Base-by-base conservation (phyloP, 2,329 filamentous ascomycete species). In the Aureobasidium sp. region DNA sequence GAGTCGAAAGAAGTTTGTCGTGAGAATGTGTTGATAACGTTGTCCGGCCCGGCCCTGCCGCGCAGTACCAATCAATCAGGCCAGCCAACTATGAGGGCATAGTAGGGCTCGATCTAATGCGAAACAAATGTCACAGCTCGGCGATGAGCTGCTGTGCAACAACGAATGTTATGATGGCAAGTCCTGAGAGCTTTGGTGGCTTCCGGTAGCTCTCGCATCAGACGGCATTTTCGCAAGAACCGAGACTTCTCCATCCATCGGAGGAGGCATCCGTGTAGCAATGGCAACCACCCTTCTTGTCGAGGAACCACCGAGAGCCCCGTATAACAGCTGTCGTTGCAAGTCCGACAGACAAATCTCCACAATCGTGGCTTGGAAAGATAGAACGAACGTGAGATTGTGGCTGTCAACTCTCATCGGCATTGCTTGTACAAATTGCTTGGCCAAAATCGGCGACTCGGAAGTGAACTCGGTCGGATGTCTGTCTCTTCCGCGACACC, bases 391-490 rank as follows among this genome's bases (percentile, higher is more conserved):
- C 31, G 8, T 56, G 31, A 33, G 31, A 33, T 33, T 33, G 9
- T 22, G 5, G 22, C 12, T 39, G 39, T 22, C 37, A 15, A n/a
- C 29, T 7, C 11, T 39, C 35, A 12, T 9, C 39, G 53, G 53
- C 53, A 57, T 35, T 45, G 53, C 53, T 56, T 56, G 52, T 22
- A 8, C n/a, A 22, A 24, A 54, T 33, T 56, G 52, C 52, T 56
- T 56, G 39, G 39, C 37, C 15, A 31, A 49, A 19, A 35, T 15
- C 50, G 39, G 50, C 39, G 14, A 33, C 7, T 40, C 15, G 14
- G 45, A 12, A 31, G 11, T 3, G 17, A 5, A 33, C 8, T 11
- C 47, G 44, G 44, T 11, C 47, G 44, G 44, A 15, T 17, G 12
- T 14, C 22, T 47, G 24, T 29, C 22, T 47, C 17, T 29, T 27